These are phyloP conservation scores for Peronospora belbahrii DNA, from an alignment of 352 stramenopile species.

Conservation along the genomic window DNA sequence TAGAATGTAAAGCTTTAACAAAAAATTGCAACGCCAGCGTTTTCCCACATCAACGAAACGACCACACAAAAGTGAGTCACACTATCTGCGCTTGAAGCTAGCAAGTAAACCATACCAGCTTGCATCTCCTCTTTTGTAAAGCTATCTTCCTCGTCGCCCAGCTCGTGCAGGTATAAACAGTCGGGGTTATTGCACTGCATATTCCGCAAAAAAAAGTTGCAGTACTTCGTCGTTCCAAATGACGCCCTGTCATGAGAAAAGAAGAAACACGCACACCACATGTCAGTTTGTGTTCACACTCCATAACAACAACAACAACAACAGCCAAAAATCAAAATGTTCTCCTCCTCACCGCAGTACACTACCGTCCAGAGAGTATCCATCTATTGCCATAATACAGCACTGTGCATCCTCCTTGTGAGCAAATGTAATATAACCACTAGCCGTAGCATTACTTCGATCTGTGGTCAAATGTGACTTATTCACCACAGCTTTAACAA, in stretches of 20 bases:
- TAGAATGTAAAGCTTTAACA: constrained; percentile 49
- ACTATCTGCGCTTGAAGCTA: not conserved
- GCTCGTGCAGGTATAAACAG: constrained; percentile 91
- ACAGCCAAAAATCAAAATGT: not conserved
- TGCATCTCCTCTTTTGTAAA: constrained; percentile 95
- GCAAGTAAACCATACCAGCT: constrained; percentile 31
- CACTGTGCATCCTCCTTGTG: constrained; percentile 86
- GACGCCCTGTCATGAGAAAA: constrained; percentile 47
- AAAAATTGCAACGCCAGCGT: not conserved
- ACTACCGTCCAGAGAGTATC: constrained; percentile 79
- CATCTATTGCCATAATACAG: constrained; percentile 89
- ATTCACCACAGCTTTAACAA: constrained; percentile 91
- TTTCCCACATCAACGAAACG: not conserved
- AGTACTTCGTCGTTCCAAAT: constrained; percentile 95
- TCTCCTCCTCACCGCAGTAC: constrained; percentile 42
- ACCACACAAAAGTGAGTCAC: not conserved
- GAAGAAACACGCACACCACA: not conserved
- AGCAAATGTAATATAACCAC: constrained; percentile 91
- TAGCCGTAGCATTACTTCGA: constrained; percentile 66
- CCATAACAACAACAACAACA: not conserved
- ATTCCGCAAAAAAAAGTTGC: constrained; percentile 90
- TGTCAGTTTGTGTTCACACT: too few relatives aligned
- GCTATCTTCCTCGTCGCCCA: constrained; percentile 88
- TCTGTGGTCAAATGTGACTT: constrained; percentile 69
- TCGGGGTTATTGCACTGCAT: constrained; percentile 90